Percentiles rank a stretch among this genome's conserved stretches.
Conservation (phyloP, 805 yeast genomes). For the Kockiozyma suomiensis region DNA sequence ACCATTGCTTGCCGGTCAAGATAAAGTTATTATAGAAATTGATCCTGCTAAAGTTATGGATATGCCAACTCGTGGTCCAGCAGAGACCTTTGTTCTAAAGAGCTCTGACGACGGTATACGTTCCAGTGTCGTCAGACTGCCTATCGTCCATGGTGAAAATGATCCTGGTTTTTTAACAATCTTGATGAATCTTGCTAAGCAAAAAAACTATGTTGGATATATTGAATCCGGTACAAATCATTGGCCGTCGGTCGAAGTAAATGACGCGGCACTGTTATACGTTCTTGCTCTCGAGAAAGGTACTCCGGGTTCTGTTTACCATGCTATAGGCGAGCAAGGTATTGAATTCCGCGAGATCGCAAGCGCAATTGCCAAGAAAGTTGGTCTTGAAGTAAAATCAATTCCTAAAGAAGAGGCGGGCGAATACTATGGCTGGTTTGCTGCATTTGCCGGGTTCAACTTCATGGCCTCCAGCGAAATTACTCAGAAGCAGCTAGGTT, state of each 20-base stretch:
- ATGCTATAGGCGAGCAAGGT: background rate
- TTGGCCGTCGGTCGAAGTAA: background rate
- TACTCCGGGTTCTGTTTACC: background rate
- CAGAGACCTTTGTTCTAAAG: background rate
- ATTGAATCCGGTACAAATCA: background rate
- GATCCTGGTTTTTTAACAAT: background rate
- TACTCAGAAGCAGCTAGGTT: constrained; percentile 1
- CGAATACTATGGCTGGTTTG: background rate
- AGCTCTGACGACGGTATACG: background rate
- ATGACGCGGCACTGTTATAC: background rate
- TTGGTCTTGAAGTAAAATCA: background rate
- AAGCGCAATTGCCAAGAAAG: background rate
- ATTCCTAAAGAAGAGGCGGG: background rate
- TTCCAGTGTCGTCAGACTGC: background rate
- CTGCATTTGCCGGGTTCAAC: background rate
- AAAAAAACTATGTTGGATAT: background rate
- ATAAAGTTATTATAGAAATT: background rate
- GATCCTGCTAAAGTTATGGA: background rate
- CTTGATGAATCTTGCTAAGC: background rate
- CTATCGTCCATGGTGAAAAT: background rate
- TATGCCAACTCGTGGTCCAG: background rate
- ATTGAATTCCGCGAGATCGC: background rate
- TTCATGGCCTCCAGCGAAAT: background rate
- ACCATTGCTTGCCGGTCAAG: background rate
- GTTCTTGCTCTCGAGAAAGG: background rate